Base-by-base conservation (phyloP, 2,329 filamentous ascomycete species). In the Zymoseptoria pseudotritici region DNA sequence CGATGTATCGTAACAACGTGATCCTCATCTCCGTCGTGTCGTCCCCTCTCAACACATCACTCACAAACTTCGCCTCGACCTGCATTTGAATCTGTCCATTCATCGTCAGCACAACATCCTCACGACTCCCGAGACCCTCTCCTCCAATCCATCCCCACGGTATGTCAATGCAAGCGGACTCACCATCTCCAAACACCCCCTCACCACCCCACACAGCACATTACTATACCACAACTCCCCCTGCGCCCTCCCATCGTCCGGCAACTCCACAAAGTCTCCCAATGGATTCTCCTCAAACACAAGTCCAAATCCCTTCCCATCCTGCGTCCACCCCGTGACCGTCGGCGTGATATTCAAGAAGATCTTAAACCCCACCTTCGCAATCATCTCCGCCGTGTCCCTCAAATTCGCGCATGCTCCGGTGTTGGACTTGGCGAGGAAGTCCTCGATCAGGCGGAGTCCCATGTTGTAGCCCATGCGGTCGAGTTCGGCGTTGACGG, bases 391-490 rank as follows among this genome's bases (percentile, higher is more conserved):
- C 50, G 94, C 93, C 6, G 94, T 97, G 75, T 99, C 94, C 61
- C 90, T 84, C 72, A 99, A 97, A 78, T 94, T 97, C 68, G 85
- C 82, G 76, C 94, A 99, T 65, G 91, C 84, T 68, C 91, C 90
- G 2, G 89, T 91, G 69, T 91, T 93, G 4, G 91, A 94, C 76
- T 97, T 97, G 69, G 94, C 94, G 19, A 99, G 85, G 71, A 97
- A 99, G 77, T 99, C 94, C 70, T 99, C 94, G 68, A 99, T 97
- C 66, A 99, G 78, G 46, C 94, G 89, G 71, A 97, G 82, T 26
- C 94, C 94, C 65, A 99, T 99, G 71, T 97, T 97, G 79, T 97
- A 97, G 58, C 94, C 94, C 94, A 99, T 99, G 78, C 93, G 95
- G 73, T 99, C 94, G 52, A 99, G 83, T 75, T 99, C 94, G 75